Percentiles rank a stretch among this genome's conserved stretches.
Conservation (phyloP, 768 basidiomycete species). For the Leccinum boreale region DNA sequence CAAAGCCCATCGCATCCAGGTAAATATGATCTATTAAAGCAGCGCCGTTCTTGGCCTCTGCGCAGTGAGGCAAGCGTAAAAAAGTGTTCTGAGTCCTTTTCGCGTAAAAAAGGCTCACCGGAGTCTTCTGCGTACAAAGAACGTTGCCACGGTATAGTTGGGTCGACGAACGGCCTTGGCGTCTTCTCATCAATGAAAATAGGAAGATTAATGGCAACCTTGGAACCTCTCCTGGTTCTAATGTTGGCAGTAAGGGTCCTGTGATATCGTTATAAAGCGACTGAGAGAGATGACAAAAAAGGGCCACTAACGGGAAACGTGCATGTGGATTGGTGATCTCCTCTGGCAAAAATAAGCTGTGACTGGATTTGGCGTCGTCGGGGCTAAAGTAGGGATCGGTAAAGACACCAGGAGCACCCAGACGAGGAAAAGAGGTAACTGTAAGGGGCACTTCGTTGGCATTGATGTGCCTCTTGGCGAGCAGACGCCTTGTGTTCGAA, state of each 20-base stretch:
- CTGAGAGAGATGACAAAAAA: conserved; percentile 6
- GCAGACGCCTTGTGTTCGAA: conserved; percentile 55
- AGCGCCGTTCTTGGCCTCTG: conserved; percentile 88
- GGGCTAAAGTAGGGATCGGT: conserved; percentile 88
- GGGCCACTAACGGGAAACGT: conserved; percentile 85
- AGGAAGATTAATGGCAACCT: conserved; percentile 94
- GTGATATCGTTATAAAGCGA: conserved; percentile 15
- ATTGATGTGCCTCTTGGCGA: conserved; percentile 81
- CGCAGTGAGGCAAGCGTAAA: not conserved
- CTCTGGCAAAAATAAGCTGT: conserved; percentile 92
- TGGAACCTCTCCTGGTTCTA: conserved; percentile 82
- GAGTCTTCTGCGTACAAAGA: conserved; percentile 79
- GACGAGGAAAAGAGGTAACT: conserved; percentile 90
- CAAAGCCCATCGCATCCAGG: conserved; percentile 99
- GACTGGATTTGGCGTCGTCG: conserved; percentile 74
- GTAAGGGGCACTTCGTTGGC: conserved; percentile 88
- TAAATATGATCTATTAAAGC: conserved; percentile 91
- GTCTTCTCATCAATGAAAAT: conserved; percentile 87
- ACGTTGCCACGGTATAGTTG: conserved; percentile 87
- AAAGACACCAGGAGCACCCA: conserved; percentile 87
- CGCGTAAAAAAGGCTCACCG: conserved; percentile 43
- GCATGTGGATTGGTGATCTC: conserved; percentile 97
- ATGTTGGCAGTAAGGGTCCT: conserved; percentile 99
- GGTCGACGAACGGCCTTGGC: conserved; percentile 86
- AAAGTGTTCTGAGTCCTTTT: conserved; percentile 8